These are phyloP conservation scores for Closterium sp. DNA, from an alignment of 139 green algal species.

Conservation along the genomic window DNA sequence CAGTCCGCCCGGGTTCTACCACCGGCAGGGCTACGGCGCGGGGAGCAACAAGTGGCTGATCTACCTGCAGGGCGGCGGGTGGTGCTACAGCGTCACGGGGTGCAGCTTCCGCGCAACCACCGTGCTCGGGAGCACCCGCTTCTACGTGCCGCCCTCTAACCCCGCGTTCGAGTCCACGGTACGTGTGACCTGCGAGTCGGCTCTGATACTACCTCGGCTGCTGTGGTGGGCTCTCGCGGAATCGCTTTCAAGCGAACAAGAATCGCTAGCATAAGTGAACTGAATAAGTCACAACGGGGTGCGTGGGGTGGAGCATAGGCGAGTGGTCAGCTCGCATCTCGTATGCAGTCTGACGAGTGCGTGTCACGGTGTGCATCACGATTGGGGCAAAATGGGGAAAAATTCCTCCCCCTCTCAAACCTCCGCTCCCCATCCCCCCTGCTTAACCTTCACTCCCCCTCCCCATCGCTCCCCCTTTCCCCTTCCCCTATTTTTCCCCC, in stretches of 20 bases:
- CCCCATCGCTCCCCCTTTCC: no score
- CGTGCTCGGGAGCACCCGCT: neutral
- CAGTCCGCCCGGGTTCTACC: conserved; percentile 9
- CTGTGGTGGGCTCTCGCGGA: no score
- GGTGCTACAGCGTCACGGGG: neutral
- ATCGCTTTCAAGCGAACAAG: no score
- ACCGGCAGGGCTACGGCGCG: neutral
- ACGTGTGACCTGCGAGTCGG: neutral
- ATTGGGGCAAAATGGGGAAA: neutral
- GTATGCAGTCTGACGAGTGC: no score
- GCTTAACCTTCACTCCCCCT: neutral
- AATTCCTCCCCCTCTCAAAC: neutral
- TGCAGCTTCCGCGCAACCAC: neutral
- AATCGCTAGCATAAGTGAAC: no score
- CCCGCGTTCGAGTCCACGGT: neutral
- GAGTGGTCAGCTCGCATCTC: no score
- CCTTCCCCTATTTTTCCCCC: no score
- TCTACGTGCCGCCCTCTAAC: neutral
- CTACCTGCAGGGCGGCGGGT: conserved; percentile 3
- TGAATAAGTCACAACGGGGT: no score
- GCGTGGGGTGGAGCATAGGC: no score
- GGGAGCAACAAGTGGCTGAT: conserved; percentile 2
- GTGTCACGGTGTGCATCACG: no score
- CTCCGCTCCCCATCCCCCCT: neutral
- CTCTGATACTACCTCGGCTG: no score